Evolutionary conservation across 2,329 filamentous ascomycete species (phyloP).

Genomic region (Aspergillus neotritici): DNA sequence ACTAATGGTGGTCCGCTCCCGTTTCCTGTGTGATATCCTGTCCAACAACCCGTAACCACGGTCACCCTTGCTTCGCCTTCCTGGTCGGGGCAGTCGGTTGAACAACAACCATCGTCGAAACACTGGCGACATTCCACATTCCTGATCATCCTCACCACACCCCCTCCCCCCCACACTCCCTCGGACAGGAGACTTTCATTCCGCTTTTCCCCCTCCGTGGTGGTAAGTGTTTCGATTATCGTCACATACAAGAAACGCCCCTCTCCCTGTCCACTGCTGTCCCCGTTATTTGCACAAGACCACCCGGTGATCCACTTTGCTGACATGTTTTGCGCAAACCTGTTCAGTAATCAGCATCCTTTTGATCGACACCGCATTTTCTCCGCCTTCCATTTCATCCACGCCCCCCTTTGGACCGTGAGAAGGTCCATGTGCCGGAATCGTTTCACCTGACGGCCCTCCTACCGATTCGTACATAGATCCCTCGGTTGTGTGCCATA

Average conservation of each 20-base stretch:
- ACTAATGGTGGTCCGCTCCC: slow-evolving; percentile 18
- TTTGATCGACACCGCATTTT: slow-evolving; percentile 13
- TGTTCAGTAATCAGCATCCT: slow-evolving; percentile 14
- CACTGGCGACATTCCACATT: slow-evolving; percentile 11
- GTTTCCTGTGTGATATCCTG: slow-evolving; percentile 14
- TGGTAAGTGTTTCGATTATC: slow-evolving; percentile 3
- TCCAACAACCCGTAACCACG: slow-evolving; percentile 1
- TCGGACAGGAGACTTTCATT: slow-evolving; percentile 3
- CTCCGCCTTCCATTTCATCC: slow-evolving; percentile 8
- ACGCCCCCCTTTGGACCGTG: slow-evolving; percentile 13
- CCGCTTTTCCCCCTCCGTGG: neutral
- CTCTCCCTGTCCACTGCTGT: neutral
- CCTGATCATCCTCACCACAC: neutral
- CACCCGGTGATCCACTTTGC: slow-evolving; percentile 8
- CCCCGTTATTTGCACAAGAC: neutral
- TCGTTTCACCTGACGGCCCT: slow-evolving; percentile 11
- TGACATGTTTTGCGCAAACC: slow-evolving; percentile 17
- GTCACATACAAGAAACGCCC: neutral
- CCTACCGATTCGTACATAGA: slow-evolving; percentile 20
- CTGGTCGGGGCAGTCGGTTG: slow-evolving; percentile 15
- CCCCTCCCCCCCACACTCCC: slow-evolving; percentile 11
- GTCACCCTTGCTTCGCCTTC: slow-evolving; percentile 20
- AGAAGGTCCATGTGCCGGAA: slow-evolving; percentile 10
- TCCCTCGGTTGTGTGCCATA: slow-evolving; percentile 17
- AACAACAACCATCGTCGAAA: slow-evolving; percentile 11